Percentiles rank a stretch among this genome's conserved stretches.
These are phyloP conservation scores for Gilbertella persicaria DNA, from an alignment of 371 early-diverging fungal species.

Conservation along the genomic window DNA sequence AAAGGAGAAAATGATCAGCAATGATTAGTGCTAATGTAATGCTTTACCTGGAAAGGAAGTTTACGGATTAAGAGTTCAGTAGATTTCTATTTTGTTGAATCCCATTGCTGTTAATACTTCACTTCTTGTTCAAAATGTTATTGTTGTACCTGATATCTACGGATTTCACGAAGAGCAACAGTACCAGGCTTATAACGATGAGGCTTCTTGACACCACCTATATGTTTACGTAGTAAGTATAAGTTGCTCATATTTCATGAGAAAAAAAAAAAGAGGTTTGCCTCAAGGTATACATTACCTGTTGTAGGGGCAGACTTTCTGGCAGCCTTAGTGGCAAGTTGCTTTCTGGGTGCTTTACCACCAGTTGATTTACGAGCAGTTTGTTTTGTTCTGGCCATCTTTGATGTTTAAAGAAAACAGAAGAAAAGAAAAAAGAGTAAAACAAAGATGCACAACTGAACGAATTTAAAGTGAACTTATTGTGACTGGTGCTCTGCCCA, in stretches of 20 bases:
- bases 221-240: background rate
- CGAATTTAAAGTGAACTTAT: no score
- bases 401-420: background rate
- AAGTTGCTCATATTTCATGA: background rate
- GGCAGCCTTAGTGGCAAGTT: constrained; percentile 92
- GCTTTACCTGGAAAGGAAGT: constrained; percentile 89
- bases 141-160: constrained; percentile 79
- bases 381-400: constrained; percentile 96
- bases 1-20: background rate
- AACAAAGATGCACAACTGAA: no score
- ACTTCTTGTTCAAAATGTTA: background rate
- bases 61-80: constrained; percentile 97
- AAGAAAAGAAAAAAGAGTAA: background rate
- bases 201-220: constrained; percentile 68
- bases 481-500: no score
- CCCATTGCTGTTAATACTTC: background rate
- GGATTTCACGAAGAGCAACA: constrained; percentile 93
- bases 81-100: constrained; percentile 57
- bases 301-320: constrained; percentile 45
- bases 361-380: constrained; percentile 98
- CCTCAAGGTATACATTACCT: constrained; percentile 3
- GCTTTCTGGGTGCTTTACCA: constrained; percentile 97
- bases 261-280: background rate
- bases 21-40: background rate
- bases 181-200: constrained; percentile 85